Conservation (phyloP, 371 early-diverging fungal species). For the Chytridium lagenaria region DNA sequence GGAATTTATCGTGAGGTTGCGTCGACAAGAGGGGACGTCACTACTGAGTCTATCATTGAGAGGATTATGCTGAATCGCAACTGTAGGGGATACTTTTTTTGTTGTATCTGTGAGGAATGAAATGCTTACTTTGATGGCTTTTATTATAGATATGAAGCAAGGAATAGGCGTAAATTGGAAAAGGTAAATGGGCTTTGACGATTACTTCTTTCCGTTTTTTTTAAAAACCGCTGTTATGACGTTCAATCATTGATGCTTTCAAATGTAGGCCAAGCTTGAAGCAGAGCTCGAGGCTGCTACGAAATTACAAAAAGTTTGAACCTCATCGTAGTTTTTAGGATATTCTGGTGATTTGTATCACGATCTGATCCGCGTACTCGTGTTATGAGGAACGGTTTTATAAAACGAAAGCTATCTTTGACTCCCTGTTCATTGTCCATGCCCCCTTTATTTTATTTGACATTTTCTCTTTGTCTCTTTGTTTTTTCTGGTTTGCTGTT, state of each 20-base stretch:
- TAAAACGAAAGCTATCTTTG: too few species aligned
- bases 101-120: neutral
- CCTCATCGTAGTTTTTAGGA: too few species aligned
- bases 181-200: constrained; percentile 32
- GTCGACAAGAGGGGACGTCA: constrained; percentile 74
- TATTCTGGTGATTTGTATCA: too few species aligned
- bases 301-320: constrained; percentile 16
- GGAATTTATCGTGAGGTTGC: constrained; percentile 79
- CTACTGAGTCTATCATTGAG: constrained; percentile 83
- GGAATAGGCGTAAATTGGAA: constrained; percentile 50
- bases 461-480: too few species aligned
- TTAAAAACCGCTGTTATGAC: neutral
- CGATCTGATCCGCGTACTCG: too few species aligned
- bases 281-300: constrained; percentile 20
- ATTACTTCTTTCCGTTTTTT: neutral
- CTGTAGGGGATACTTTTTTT: constrained; percentile 54
- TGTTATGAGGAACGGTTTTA: too few species aligned
- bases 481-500: too few species aligned
- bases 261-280: neutral
- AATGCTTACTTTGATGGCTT: neutral
- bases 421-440: too few species aligned
- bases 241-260: neutral
- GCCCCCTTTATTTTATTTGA: too few species aligned
- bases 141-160: constrained; percentile 47
- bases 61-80: constrained; percentile 84